Evolutionary conservation across 2,329 filamentous ascomycete genomes (phyloP), one percentile per base, ranked within the genome.

Genomic region (Colletotrichum viniferum): DNA sequence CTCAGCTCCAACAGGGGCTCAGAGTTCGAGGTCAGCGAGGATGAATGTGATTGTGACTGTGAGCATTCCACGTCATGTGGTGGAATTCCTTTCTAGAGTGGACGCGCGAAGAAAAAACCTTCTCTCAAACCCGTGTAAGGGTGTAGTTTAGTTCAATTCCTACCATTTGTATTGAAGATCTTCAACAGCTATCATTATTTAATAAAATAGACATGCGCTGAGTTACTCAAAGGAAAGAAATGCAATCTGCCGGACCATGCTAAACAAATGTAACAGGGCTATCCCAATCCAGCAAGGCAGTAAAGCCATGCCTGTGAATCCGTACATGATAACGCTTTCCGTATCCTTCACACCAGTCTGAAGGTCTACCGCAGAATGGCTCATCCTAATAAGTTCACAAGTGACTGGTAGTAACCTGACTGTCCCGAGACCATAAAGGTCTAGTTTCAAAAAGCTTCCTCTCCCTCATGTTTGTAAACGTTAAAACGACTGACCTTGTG

Each of bases 31-130:
- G 5, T 48, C 38, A 48, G 38, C 38, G 38, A 48, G 1, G 38
- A 48, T 48, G 38, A 48, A 6, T 30, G 9, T 30, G 30, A 30
- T 8, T 30, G 32, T 34, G 32, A 34, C 32, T 34, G 12, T 34
- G 13, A 34, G 13, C 32, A 34, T 14, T 3, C 2, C 32, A 34
- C 32, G 32, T 4, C 34, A 36, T 36, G 34, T 36, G 34, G 0
- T 0, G 34, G 0, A 36, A 14, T 7, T 14, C 6, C 0, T 0
- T 1, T 36, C 3, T 36, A 36, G 34, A 36, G 13, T 36, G 34
- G 34, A 36, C 6, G 34, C 38, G 38, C 38, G 18, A 43, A 43
- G 18, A 6, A 48, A 43, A 48, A 12, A 2, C 10, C 5, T 7
- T 1, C 5, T 3, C 5, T 48, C 38, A 48, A 48, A 1, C 38